Conservation (phyloP, 208 protist species). For the Trypanosoma brucei region DNA sequence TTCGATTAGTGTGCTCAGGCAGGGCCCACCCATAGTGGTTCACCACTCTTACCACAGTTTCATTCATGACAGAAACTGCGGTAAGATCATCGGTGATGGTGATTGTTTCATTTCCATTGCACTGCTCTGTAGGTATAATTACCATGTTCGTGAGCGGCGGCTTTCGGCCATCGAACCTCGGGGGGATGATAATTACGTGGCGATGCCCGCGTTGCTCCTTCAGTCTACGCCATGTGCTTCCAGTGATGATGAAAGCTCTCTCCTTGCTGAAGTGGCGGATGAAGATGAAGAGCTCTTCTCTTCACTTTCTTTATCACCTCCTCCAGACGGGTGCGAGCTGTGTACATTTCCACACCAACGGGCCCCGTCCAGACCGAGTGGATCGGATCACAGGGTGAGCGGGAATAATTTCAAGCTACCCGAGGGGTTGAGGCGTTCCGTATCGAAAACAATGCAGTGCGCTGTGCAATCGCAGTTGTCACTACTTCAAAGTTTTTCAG, state of each 20-base stretch:
- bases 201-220: constrained; percentile 8
- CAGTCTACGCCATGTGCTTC: too few relatives aligned
- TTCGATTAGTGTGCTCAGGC: constrained; percentile 13
- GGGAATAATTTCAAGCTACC: background rate
- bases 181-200: constrained; percentile 1
- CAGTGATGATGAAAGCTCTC: background rate
- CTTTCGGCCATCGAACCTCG: constrained; percentile 12
- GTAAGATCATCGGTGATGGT: constrained; percentile 1
- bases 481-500: constrained; percentile 7
- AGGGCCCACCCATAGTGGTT: constrained; percentile 8
- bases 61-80: background rate
- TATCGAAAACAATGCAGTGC: constrained; percentile 3
- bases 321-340: background rate
- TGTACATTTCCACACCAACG: background rate
- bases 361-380: too few relatives aligned
- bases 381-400: too few relatives aligned
- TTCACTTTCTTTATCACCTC: background rate
- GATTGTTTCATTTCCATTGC: background rate
- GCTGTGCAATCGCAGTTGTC: constrained; percentile 18
- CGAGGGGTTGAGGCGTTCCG: constrained; percentile 2
- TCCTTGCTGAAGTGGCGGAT: constrained; percentile 5
- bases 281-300: constrained; percentile 16
- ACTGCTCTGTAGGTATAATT: constrained; percentile 32
- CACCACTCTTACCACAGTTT: constrained; percentile 3
- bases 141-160: constrained; percentile 23